phyloP scores from a whole-genome alignment of 2,329 filamentous ascomycete genomes.

The Sodiomyces alkalinus region DNA sequence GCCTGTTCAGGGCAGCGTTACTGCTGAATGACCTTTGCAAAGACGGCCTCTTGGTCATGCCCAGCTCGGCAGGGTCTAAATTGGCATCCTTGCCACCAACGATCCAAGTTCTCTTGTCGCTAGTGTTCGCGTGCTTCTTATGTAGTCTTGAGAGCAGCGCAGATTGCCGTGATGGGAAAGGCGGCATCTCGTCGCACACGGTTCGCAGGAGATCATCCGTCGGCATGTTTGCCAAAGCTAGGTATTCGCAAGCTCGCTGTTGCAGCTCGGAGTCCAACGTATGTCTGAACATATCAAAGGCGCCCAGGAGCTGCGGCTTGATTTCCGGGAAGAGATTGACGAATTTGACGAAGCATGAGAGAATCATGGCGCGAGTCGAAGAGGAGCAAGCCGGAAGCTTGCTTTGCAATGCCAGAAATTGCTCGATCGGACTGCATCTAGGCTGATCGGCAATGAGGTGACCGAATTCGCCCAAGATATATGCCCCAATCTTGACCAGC shows the following conservation, averaged over 20 bases:
- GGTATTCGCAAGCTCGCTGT: conserved; percentile 90
- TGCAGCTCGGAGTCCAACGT: conserved; percentile 91
- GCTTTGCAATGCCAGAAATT: conserved; percentile 79
- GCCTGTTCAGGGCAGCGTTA: conserved; percentile 28
- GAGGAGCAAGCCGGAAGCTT: conserved; percentile 85
- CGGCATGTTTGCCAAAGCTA: conserved; percentile 69
- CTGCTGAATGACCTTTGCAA: conserved; percentile 76
- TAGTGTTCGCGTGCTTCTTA: conserved; percentile 84
- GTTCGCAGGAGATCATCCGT: conserved; percentile 86
- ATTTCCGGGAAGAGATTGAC: conserved; percentile 98
- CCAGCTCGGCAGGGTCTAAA: conserved; percentile 61
- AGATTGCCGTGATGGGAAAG: conserved; percentile 88
- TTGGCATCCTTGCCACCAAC: conserved; percentile 96
- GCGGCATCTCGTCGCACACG: conserved; percentile 96
- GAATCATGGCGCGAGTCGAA: conserved; percentile 78
- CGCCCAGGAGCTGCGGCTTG: conserved; percentile 81
- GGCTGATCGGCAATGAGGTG: conserved; percentile 87
- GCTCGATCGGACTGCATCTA: conserved; percentile 90
- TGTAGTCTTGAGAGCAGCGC: conserved; percentile 83
- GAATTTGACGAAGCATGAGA: conserved; percentile 94
- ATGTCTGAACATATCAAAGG: conserved; percentile 87
- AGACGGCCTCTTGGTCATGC: conserved; percentile 64
- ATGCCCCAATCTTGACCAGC: conserved; percentile 91
- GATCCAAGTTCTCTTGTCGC: conserved; percentile 93
- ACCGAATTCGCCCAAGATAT: conserved; percentile 91